Evolutionary conservation across 176 grass and related monocot species (phyloP).

Genomic region (Oryza rufipogon): DNA sequence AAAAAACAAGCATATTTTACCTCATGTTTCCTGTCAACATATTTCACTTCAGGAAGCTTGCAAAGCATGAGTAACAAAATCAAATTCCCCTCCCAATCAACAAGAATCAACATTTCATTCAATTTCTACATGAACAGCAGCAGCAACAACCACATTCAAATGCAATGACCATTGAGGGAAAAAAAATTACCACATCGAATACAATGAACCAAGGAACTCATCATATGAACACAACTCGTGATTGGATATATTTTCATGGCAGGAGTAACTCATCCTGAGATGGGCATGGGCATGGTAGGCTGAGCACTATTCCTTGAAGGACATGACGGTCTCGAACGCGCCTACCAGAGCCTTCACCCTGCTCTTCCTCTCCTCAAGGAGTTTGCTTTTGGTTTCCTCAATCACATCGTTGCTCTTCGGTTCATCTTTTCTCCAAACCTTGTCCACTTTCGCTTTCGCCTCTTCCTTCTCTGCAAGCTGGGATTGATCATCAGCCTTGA

Average conservation of each 20-base stretch:
- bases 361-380: conserved; percentile 74
- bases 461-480: conserved; percentile 29
- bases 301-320: conserved; percentile 45
- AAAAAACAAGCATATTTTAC: background rate
- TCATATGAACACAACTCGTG: conserved; percentile 33
- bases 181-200: conserved; percentile 9
- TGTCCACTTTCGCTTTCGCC: conserved; percentile 26
- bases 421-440: conserved; percentile 53
- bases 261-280: conserved; percentile 12
- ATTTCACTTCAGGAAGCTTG: background rate
- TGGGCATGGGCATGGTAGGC: background rate
- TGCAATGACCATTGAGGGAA: conserved; percentile 24
- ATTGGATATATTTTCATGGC: conserved; percentile 31
- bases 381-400: conserved; percentile 72
- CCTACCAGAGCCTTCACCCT: conserved; percentile 84
- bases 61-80: conserved; percentile 7
- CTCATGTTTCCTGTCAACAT: background rate
- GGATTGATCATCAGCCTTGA: conserved; percentile 34
- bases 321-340: conserved; percentile 82
- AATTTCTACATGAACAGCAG: conserved; percentile 31
- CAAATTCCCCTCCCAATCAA: background rate
- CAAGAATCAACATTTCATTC: conserved; percentile 28
- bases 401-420: conserved; percentile 64
- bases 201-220: conserved; percentile 44
- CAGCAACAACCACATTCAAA: conserved; percentile 11